phyloP scores from a whole-genome alignment of 805 yeast species.

The Candida chauliodis region DNA sequence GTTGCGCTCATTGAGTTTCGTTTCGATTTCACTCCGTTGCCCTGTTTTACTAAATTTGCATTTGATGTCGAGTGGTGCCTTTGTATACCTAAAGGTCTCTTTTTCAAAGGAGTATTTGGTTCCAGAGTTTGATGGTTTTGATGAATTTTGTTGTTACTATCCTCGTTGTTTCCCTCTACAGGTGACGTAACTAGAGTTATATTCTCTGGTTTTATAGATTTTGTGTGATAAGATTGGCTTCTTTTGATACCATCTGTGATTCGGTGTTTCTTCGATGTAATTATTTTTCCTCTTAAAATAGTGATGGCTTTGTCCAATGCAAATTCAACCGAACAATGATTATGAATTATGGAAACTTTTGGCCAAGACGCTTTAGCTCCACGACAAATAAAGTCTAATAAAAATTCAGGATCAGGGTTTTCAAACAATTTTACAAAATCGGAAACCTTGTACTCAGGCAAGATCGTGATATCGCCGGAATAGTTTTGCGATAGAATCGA shows the following conservation, averaged over 20 bases:
- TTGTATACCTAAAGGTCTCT: slow-evolving; percentile 19
- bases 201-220: slow-evolving; percentile 4
- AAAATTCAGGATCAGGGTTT: slow-evolving; percentile 79
- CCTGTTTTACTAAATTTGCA: background rate
- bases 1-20: slow-evolving; percentile 14
- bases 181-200: slow-evolving; percentile 22
- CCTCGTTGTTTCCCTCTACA: slow-evolving; percentile 9
- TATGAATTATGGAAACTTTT: slow-evolving; percentile 74
- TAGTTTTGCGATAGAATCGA: slow-evolving; percentile 82
- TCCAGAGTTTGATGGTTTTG: slow-evolving; percentile 7
- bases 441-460: slow-evolving; percentile 65
- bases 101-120: slow-evolving; percentile 13
- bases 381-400: slow-evolving; percentile 64
- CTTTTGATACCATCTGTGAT: slow-evolving; percentile 9
- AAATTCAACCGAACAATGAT: slow-evolving; percentile 88
- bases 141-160: background rate
- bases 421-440: slow-evolving; percentile 63
- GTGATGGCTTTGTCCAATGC: slow-evolving; percentile 78
- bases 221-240: slow-evolving; percentile 4
- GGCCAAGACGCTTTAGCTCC: slow-evolving; percentile 97
- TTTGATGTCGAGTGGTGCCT: slow-evolving; percentile 22
- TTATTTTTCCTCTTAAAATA: slow-evolving; percentile 57
- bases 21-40: slow-evolving; percentile 8
- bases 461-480: slow-evolving; percentile 89
- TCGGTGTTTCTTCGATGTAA: slow-evolving; percentile 25